These are phyloP conservation scores for Fusarium protoensiforme DNA, from an alignment of 2,329 filamentous ascomycete species.

Conservation along the genomic window DNA sequence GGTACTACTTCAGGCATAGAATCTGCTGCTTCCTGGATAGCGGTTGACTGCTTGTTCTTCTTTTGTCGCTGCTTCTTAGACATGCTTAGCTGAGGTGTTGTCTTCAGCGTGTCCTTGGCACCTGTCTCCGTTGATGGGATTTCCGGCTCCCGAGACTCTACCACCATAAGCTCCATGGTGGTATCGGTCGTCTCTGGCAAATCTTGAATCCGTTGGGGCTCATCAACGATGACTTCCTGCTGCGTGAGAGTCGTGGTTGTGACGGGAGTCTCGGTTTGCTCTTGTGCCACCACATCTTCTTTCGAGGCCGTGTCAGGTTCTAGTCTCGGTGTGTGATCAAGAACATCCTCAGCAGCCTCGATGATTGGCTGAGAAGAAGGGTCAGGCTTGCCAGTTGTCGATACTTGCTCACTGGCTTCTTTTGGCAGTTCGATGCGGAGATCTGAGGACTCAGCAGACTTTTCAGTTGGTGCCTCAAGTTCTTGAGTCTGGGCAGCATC, in stretches of 20 bases:
- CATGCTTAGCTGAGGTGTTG: constrained; percentile 20
- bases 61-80: constrained; percentile 48
- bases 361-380: not conserved
- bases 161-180: not conserved
- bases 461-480: not conserved
- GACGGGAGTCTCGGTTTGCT: not conserved
- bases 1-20: not conserved
- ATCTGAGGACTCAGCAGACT: not conserved
- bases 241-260: not conserved
- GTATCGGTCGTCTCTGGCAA: not conserved
- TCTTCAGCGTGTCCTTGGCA: not conserved
- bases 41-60: constrained; percentile 19
- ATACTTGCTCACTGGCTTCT: not conserved
- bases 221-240: not conserved
- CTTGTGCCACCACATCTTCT: not conserved
- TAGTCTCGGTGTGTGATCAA: not conserved
- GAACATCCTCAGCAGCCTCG: not conserved
- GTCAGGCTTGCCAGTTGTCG: not conserved
- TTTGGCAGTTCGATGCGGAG: not conserved
- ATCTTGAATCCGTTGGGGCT: not conserved
- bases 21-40: not conserved
- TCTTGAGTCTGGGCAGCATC: not conserved
- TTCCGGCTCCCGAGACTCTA: not conserved
- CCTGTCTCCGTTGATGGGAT: not conserved
- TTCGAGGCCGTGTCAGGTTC: not conserved